These are phyloP conservation scores for Pseudodiploospora longispora DNA, from an alignment of 2,329 filamentous ascomycete species.

Conservation along the genomic window DNA sequence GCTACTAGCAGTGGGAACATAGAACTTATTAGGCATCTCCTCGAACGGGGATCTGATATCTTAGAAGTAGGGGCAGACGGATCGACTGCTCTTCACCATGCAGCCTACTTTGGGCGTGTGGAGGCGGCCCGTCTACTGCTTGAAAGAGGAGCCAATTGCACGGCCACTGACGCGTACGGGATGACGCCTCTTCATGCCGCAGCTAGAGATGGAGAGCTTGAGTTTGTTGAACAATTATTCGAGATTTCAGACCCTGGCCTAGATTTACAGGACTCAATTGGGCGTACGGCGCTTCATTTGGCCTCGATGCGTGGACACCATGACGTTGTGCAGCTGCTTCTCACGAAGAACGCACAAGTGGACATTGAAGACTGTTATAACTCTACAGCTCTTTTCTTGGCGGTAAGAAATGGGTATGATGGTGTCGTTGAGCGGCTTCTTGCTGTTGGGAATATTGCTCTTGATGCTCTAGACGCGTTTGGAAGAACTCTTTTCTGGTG, in stretches of 20 bases:
- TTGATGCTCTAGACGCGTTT: conserved; percentile 1
- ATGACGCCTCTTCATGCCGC: conserved; percentile 1
- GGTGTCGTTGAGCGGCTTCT: not conserved
- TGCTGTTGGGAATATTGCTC: not conserved
- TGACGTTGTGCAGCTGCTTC: not conserved
- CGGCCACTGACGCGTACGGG: not conserved
- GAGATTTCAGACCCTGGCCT: not conserved
- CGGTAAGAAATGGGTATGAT: conserved; percentile 6
- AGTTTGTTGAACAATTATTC: not conserved
- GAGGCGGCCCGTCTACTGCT: not conserved
- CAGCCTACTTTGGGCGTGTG: not conserved
- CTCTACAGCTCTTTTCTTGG: not conserved
- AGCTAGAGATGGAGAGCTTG: not conserved
- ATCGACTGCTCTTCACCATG: not conserved
- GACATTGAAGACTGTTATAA: not conserved
- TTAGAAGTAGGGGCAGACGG: not conserved
- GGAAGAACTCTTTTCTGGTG: conserved; percentile 5
- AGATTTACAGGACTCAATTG: not conserved
- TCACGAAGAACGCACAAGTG: not conserved
- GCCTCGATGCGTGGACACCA: not conserved
- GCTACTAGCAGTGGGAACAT: not conserved
- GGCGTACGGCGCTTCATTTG: not conserved
- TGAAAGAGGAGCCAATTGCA: not conserved
- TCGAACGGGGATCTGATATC: not conserved
- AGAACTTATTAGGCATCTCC: not conserved